phyloP scores from a whole-genome alignment of 2,329 filamentous ascomycete genomes.

The Diaporthe caulivora region DNA sequence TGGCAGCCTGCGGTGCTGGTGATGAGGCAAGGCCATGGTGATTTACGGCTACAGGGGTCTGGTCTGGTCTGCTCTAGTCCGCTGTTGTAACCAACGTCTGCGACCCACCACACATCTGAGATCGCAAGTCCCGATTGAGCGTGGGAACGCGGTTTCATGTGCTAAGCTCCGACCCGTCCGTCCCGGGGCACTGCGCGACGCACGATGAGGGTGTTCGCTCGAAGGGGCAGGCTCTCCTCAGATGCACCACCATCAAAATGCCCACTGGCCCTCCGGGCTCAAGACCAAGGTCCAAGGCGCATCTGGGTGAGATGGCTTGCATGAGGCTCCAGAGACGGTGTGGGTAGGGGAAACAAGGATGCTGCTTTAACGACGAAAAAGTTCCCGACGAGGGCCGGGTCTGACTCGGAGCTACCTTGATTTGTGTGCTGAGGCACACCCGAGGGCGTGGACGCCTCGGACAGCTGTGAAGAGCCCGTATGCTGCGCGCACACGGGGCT shows the following conservation, averaged over 20 bases:
- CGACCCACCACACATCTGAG: slow-evolving; percentile 33
- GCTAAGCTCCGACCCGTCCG: slow-evolving; percentile 21
- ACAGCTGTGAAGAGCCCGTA: slow-evolving; percentile 8
- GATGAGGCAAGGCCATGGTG: slow-evolving; percentile 26
- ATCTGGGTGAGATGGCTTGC: slow-evolving; percentile 18
- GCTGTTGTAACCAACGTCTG: slow-evolving; percentile 11
- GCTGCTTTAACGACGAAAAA: slow-evolving; percentile 25
- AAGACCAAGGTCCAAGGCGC: neutral
- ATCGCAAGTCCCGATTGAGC: slow-evolving; percentile 29
- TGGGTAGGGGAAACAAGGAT: slow-evolving; percentile 28
- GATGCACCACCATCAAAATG: neutral
- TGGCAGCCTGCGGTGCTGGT: neutral
- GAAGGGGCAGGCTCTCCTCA: neutral
- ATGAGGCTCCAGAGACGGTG: slow-evolving; percentile 31
- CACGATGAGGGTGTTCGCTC: neutral
- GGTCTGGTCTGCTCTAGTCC: neutral
- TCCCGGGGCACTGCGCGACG: slow-evolving; percentile 5
- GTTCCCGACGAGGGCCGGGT: slow-evolving; percentile 24
- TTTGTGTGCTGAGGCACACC: slow-evolving; percentile 16
- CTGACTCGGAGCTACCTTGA: slow-evolving; percentile 28
- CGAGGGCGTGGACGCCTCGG: slow-evolving; percentile 24
- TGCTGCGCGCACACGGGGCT: neutral
- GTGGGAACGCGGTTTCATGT: slow-evolving; percentile 25
- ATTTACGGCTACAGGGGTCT: slow-evolving; percentile 18
- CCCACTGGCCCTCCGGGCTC: neutral